Percentiles rank a stretch among this genome's conserved stretches.
These are phyloP conservation scores for Leccinum disarticulatum DNA, from an alignment of 768 basidiomycete genomes.

Conservation along the genomic window DNA sequence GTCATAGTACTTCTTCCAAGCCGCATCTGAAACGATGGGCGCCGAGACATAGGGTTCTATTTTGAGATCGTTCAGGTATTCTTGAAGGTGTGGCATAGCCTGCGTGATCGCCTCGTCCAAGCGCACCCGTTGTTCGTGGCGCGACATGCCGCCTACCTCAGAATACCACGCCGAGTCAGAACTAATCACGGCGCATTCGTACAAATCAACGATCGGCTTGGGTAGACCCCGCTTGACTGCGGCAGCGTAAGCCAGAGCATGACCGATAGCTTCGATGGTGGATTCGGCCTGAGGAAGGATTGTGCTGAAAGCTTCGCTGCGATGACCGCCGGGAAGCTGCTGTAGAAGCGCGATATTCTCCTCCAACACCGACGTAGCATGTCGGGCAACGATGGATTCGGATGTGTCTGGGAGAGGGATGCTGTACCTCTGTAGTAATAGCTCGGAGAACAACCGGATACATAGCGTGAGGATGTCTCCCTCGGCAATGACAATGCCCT, in stretches of 20 bases:
- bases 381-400: constrained; percentile 53
- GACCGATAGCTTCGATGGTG: constrained; percentile 59
- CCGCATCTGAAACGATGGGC: constrained; percentile 50
- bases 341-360: constrained; percentile 44
- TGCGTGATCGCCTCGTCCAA: constrained; percentile 41
- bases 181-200: constrained; percentile 37
- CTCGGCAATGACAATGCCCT: constrained; percentile 59
- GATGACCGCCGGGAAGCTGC: constrained; percentile 30
- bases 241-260: constrained; percentile 59
- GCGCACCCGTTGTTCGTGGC: constrained; percentile 46
- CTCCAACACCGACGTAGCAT: constrained; percentile 45
- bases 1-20: constrained; percentile 49
- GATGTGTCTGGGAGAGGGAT: constrained; percentile 45
- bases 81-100: constrained; percentile 33
- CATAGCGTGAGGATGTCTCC: constrained; percentile 51
- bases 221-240: constrained; percentile 45
- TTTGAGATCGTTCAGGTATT: constrained; percentile 42
- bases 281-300: constrained; percentile 55
- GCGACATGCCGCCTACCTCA: not conserved
- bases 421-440: constrained; percentile 53
- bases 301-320: constrained; percentile 42
- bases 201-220: constrained; percentile 52
- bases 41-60: constrained; percentile 53
- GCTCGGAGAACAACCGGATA: constrained; percentile 58
- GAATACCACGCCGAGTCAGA: constrained; percentile 16